Percentiles rank a stretch among this genome's conserved stretches.
These are phyloP conservation scores for Phytophthora foliorum DNA, from an alignment of 352 stramenopile species.

Conservation along the genomic window DNA sequence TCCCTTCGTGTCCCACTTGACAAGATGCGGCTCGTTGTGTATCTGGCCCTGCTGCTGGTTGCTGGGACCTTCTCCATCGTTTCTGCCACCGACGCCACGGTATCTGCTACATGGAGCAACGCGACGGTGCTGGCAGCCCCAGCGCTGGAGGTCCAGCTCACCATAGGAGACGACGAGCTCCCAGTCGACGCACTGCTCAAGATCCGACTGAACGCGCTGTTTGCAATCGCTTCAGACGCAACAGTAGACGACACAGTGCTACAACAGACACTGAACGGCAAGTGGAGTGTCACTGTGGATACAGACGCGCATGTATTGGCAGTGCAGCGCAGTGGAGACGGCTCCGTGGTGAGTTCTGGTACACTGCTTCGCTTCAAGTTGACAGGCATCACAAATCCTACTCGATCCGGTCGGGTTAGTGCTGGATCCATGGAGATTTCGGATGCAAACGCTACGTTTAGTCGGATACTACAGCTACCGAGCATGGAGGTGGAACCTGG, in stretches of 20 bases:
- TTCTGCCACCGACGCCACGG: not conserved
- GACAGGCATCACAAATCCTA: constrained; percentile 41
- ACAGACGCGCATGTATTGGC: constrained; percentile 17
- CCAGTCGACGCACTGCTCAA: constrained; percentile 39
- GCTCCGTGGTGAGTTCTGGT: constrained; percentile 6
- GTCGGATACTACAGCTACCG: constrained; percentile 18
- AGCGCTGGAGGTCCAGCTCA: constrained; percentile 34
- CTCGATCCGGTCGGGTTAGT: constrained; percentile 23
- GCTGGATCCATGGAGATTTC: constrained; percentile 44
- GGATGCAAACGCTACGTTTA: constrained; percentile 15
- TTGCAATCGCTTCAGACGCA: constrained; percentile 33
- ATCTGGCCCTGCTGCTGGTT: constrained; percentile 17
- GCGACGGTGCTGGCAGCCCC: constrained; percentile 30
- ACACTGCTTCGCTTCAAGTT: constrained; percentile 32
- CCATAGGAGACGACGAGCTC: constrained; percentile 33
- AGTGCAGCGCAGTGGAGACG: constrained; percentile 40
- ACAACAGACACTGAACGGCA: constrained; percentile 29
- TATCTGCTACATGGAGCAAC: constrained; percentile 38
- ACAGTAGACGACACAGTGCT: constrained; percentile 28
- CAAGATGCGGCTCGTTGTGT: constrained; percentile 18
- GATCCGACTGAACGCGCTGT: constrained; percentile 38
- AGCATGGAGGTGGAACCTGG: constrained; percentile 49
- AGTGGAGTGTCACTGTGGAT: constrained; percentile 32
- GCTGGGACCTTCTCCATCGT: constrained; percentile 1
- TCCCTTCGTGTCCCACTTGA: constrained; percentile 23